phyloP scores from a whole-genome alignment of 2,329 filamentous ascomycete species.

The Akanthomyces muscarius region DNA sequence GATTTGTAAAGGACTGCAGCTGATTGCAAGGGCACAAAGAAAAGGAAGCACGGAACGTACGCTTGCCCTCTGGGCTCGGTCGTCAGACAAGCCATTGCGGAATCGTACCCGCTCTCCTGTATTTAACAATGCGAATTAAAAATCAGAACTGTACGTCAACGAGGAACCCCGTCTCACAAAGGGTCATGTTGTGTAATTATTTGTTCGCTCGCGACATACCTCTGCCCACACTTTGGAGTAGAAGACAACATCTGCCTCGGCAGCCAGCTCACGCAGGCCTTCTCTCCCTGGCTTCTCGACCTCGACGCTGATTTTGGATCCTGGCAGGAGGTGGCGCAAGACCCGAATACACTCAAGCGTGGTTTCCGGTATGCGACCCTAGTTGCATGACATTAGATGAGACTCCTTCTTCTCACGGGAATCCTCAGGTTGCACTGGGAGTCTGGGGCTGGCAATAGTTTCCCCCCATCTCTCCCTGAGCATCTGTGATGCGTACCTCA shows the following conservation, averaged over 20 bases:
- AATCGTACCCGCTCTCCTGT: constrained; percentile 38
- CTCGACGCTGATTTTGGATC: constrained; percentile 61
- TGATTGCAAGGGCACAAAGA: not conserved
- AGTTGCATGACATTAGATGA: constrained; percentile 11
- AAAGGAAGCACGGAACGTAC: constrained; percentile 34
- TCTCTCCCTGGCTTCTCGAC: constrained; percentile 64
- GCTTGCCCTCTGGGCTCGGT: constrained; percentile 40
- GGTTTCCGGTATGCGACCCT: constrained; percentile 62
- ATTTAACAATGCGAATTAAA: not conserved
- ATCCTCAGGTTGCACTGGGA: too few species aligned
- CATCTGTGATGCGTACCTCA: constrained; percentile 47
- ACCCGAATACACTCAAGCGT: constrained; percentile 56
- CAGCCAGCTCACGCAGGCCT: constrained; percentile 56
- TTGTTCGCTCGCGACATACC: constrained; percentile 39
- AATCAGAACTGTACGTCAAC: not conserved
- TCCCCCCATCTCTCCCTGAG: not conserved
- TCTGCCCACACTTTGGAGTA: constrained; percentile 69
- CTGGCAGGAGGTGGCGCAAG: constrained; percentile 44
- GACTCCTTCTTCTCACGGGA: too few species aligned
- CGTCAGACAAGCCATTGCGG: constrained; percentile 49
- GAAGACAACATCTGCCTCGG: constrained; percentile 66
- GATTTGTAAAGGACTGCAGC: not conserved
- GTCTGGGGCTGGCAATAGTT: not conserved
- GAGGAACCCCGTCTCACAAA: not conserved
- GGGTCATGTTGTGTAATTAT: not conserved